Evolutionary conservation across 176 grass and related monocot species (phyloP), one percentile per base, ranked within the genome.

Genomic region (Eleusine indica): DNA sequence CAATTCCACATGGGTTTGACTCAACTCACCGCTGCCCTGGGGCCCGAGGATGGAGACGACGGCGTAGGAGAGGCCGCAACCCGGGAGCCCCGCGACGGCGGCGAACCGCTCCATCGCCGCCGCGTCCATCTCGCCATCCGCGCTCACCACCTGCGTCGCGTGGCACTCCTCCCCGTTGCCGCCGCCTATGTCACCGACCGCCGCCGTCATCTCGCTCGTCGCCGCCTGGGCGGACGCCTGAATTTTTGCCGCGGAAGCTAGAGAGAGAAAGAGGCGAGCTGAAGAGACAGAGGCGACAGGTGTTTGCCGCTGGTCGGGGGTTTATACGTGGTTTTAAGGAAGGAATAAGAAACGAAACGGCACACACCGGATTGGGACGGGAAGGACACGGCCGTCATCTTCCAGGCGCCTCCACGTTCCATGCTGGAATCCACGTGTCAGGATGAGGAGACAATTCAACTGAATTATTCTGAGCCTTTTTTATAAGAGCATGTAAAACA

Each of bases 21-120:
- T 13, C 11, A 15, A 15, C 91, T 82, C 79, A 97, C 94, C 94
- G 79, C 94, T 97, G 73, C 94, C 91, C 81, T 97, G 94, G 21
- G 94, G 90, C 3, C 94, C 94, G 66, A 97, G 70, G 88, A 97
- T 91, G 78, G 94, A 94, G 81, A 97, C 92, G 44, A 97, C 88
- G 65, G 81, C 88, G 90, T 97, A 97, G 74, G 88, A 97, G 74
- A 97, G 94, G 66, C 94, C 94, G 39, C 77, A 84, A 0, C 75
- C 82, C 2, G 19, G 21, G 43, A 94, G 90, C 44, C 84, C 84
- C 44, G 87, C 32, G 41, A 72, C 84, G 51, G 81, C 88, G 13
- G 86, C 80, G 49, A 97, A 97, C 70, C 81, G 68, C 83, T 82
- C 92, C 83, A 88, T 28, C n/a, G 83, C 90, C 15, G 74, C 53